Conservation (phyloP, 768 basidiomycete genomes). For the Lenzites betulinus region DNA sequence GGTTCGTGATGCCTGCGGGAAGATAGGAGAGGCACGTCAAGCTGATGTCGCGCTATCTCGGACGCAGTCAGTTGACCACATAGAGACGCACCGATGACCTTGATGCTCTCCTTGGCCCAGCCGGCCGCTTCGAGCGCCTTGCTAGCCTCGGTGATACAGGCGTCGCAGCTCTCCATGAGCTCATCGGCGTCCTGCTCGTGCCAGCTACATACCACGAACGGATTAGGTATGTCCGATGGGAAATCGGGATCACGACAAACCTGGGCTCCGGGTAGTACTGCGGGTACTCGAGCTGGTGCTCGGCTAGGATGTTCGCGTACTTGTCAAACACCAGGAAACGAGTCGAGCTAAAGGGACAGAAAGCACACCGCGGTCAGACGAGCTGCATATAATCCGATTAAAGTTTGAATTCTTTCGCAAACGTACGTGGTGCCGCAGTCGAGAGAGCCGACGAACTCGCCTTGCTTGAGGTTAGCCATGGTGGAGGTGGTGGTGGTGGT, state of each 20-base stretch:
- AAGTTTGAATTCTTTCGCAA: background rate
- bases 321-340: conserved; percentile 92
- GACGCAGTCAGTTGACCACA: conserved; percentile 9
- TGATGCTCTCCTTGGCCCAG: conserved; percentile 79
- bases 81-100: conserved; percentile 77
- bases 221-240: background rate
- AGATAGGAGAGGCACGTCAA: conserved; percentile 25
- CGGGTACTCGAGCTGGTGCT: conserved; percentile 91
- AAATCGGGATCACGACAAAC: conserved; percentile 34
- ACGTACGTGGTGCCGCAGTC: conserved; percentile 95
- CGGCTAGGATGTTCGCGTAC: conserved; percentile 82
- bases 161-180: conserved; percentile 71
- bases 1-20: conserved; percentile 87
- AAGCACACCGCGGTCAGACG: background rate
- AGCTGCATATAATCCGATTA: background rate
- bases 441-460: conserved; percentile 87
- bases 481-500: conserved; percentile 1
- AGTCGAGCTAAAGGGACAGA: conserved; percentile 59
- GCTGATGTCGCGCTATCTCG: background rate
- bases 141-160: conserved; percentile 74
- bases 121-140: conserved; percentile 72
- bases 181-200: conserved; percentile 92
- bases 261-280: conserved; percentile 92
- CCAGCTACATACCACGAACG: conserved; percentile 57
- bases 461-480: conserved; percentile 52